Base-by-base conservation (phyloP, 2,329 filamentous ascomycete genomes). In the Cryphonectria japonica region DNA sequence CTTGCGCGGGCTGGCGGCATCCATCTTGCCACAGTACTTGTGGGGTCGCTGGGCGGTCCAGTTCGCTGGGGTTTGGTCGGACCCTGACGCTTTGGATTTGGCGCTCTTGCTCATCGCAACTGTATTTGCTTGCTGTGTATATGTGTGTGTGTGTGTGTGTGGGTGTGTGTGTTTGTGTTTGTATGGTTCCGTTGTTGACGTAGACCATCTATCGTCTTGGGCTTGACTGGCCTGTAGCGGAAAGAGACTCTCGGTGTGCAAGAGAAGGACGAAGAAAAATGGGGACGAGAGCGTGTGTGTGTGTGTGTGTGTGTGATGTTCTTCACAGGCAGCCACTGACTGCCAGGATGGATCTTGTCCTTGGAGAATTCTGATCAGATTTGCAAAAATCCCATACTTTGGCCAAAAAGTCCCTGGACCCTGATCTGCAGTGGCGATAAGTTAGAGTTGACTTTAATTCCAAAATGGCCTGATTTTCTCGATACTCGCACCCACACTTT, bases 31-130 rank as follows among this genome's bases (percentile, higher is more conserved):
- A 41, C 71, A 73, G 69, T 66, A 73, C 26, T 73, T 73, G 71
- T 73, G 71, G 1, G 71, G 66, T 0, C 71, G 69, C 13, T 52
- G 65, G 57, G 69, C 69, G 1, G 71, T 73, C 71, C 71, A 73
- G 63, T 69, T 71, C 62, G 64, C 22, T 1, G 71, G 71, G 0
- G 59, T 29, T 63, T 69, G 60, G 62, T 69, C 69, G 13, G 57
- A 60, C 57, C 37, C 39, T 59, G 66, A 6, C 59, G 57, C 71
- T 77, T 63, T 78, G 63, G 78, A 76, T 61, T 76, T 75, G 5
- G 78, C 76, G 67, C 76, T 76, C 59, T 70, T 76, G 68, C 62
- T 66, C 71, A 71, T 73, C 37, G 14, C 37, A 16, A 41, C 32
- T n/a, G 75, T 75, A 1, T n/a, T 13, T 9, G 7, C 11, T 16